Evolutionary conservation across 257 asterid genomes (phyloP), one percentile per base, ranked within the genome.

Genomic region (Solanum raphanifolium): DNA sequence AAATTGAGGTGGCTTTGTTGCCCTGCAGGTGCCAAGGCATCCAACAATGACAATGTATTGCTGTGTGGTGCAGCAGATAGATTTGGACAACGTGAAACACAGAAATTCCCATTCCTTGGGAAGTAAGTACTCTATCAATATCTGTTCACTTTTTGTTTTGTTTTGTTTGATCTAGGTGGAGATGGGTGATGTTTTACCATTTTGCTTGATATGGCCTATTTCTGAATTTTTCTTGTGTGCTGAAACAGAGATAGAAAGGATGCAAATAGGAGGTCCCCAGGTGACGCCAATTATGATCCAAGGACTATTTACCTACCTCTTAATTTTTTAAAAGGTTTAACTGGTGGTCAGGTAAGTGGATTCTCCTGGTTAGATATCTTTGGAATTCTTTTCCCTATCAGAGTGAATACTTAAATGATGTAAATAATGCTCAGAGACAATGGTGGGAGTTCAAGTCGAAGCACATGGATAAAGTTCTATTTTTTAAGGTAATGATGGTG

Each of bases 371-470:
- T 41, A 31, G 87, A 69, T 81, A 39, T 74, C 13, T 69, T 83
- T 46, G 60, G 68, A 11, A 35, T 87, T 75, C 86, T 87, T 71
- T 81, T 82, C 29, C 46, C 34, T 76, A 15, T 83, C 62, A 46
- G 25, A 73, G 65, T 20, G 46, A 86, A 6, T 58, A 27, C 55
- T 71, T 58, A 73, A 84, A 87, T 82, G 86, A 35, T 32, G 89
- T 89, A 89, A 82, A 32, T 76, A 86, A 86, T 85, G 84, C 85
- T 84, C 91, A 97, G 99, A 95, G 99, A 91, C 99, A 97, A 95
- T 97, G 99, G 99, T 97, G 99, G 99, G 99, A 97, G 89, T 97
- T 97, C 90, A 97, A 97, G 94, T 92, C 99, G 25, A 95, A 91
- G 94, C 98, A 97, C 92, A 97, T 97, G 99, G 99, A 97, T 92